Conservation (phyloP, 106 monocot genomes). For the Allium sativum region DNA sequence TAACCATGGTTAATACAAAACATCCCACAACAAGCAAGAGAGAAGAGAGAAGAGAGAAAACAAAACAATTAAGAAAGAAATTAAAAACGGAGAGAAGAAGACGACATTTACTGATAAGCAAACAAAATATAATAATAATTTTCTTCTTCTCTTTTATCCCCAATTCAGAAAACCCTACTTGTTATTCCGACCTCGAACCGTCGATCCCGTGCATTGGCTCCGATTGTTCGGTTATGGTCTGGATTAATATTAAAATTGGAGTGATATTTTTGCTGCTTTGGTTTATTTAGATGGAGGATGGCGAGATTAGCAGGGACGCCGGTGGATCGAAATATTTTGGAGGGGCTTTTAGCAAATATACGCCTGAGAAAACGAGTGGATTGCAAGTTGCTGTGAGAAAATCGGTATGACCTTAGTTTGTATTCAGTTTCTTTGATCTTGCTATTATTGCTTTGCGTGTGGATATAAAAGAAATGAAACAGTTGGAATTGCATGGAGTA, state of each 20-base stretch:
- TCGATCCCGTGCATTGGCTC: neutral
- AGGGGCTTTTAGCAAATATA: constrained; percentile 6
- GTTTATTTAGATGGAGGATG: constrained; percentile 9
- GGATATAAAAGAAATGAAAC: neutral
- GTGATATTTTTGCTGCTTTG: constrained; percentile 1
- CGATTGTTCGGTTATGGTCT: neutral
- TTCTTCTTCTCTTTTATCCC: too few species aligned
- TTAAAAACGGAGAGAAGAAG: too few species aligned
- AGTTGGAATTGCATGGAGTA: neutral
- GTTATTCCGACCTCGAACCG: neutral
- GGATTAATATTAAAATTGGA: neutral
- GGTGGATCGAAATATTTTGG: constrained; percentile 13
- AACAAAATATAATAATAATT: too few species aligned
- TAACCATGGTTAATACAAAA: too few species aligned
- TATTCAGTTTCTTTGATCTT: neutral
- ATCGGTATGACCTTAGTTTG: constrained; percentile 3
- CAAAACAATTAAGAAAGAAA: too few species aligned
- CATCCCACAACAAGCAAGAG: too few species aligned
- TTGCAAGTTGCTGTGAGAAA: constrained; percentile 6
- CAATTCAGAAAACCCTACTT: too few species aligned
- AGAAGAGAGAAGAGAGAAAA: too few species aligned
- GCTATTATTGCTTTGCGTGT: neutral
- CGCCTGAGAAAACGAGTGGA: neutral
- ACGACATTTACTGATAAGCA: too few species aligned
- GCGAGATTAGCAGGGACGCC: neutral